phyloP scores from a whole-genome alignment of 164 flowering plant species.

The Magnolia officinalis region DNA sequence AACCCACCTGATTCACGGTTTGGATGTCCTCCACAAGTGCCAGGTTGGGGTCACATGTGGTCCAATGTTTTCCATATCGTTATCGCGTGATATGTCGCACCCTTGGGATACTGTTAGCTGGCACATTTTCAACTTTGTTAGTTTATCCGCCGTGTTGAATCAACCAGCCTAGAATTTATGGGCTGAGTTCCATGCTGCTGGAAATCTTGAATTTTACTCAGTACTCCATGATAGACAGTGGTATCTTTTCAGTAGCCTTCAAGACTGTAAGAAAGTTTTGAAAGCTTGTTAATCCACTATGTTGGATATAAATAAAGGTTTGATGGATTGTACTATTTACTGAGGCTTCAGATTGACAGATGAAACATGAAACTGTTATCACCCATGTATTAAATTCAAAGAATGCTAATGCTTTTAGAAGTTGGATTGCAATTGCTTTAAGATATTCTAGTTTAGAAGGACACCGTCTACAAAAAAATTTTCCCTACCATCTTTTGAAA shows the following conservation, averaged over 20 bases:
- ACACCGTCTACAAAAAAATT: not conserved
- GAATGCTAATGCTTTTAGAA: not conserved
- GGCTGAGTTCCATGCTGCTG: not conserved
- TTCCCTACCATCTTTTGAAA: not conserved
- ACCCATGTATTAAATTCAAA: not conserved
- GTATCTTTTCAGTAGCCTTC: too few relatives aligned
- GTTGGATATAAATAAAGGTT: too few relatives aligned
- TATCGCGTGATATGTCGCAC: too few relatives aligned
- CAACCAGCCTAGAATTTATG: not conserved
- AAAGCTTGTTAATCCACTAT: too few relatives aligned
- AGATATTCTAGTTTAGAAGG: not conserved
- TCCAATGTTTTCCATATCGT: too few relatives aligned
- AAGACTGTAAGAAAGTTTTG: too few relatives aligned
- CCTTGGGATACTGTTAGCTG: conserved; percentile 4
- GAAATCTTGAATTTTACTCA: not conserved
- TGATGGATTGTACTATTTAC: too few relatives aligned
- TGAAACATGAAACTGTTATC: not conserved
- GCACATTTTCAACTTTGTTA: not conserved
- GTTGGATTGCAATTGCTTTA: not conserved
- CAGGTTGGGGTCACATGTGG: too few relatives aligned
- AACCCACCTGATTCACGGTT: too few relatives aligned
- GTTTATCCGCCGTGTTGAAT: not conserved
- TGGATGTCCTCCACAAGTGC: too few relatives aligned
- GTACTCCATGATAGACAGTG: too few relatives aligned
- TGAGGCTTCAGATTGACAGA: too few relatives aligned